Percentiles rank a stretch among this genome's conserved stretches.
These are phyloP conservation scores for Diaporthe aspalathi DNA, from an alignment of 2,329 filamentous ascomycete genomes.

Conservation along the genomic window DNA sequence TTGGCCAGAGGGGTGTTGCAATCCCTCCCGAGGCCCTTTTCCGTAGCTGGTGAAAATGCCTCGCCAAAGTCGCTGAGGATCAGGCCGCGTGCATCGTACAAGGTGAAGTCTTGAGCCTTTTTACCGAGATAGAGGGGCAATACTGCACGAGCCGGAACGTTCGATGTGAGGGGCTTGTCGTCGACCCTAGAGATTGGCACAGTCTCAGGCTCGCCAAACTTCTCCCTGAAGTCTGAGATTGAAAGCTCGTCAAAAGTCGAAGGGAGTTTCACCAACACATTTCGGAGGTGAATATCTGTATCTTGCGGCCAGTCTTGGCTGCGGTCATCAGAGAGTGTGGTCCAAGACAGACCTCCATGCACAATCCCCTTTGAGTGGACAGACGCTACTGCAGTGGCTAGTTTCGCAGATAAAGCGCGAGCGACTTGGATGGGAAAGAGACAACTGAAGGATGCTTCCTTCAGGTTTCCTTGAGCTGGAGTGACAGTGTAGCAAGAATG, in stretches of 20 bases:
- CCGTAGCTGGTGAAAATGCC: slow-evolving; percentile 44
- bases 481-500: slow-evolving; percentile 10
- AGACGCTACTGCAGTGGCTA: not conserved
- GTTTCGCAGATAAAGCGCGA: slow-evolving; percentile 47
- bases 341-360: slow-evolving; percentile 9
- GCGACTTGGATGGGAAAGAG: slow-evolving; percentile 44
- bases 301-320: not conserved
- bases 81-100: slow-evolving; percentile 44
- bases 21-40: slow-evolving; percentile 42
- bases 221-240: not conserved
- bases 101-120: slow-evolving; percentile 44
- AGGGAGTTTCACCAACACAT: slow-evolving; percentile 1
- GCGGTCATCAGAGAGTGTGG: no score
- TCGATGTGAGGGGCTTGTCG: slow-evolving; percentile 1
- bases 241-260: slow-evolving; percentile 22
- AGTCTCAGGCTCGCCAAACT: slow-evolving; percentile 9
- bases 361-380: slow-evolving; percentile 18
- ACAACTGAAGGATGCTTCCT: slow-evolving; percentile 44
- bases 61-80: slow-evolving; percentile 52
- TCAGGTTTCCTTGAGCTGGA: slow-evolving; percentile 45
- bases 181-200: slow-evolving; percentile 10
- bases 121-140: slow-evolving; percentile 44
- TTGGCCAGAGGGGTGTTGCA: slow-evolving; percentile 40
- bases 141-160: not conserved
- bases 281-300: slow-evolving; percentile 17